phyloP scores from a whole-genome alignment of 768 basidiomycete genomes.

The Mycena leptocephala region DNA sequence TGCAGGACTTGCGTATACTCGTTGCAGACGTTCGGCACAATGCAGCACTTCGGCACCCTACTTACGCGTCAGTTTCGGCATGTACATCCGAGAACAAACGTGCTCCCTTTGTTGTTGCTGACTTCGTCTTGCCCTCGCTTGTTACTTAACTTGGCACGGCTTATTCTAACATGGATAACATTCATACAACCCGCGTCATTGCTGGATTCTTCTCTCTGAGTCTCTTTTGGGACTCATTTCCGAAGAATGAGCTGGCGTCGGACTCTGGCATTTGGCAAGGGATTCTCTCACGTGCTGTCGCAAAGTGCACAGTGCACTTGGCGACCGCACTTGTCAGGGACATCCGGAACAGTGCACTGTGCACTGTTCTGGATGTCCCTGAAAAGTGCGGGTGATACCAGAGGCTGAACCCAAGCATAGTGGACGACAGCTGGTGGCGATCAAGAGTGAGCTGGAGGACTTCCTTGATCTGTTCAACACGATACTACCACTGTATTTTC shows the following conservation, averaged over 20 bases:
- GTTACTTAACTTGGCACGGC: neutral
- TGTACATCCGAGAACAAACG: no score
- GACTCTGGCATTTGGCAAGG: slow-evolving; percentile 1
- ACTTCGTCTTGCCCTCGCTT: neutral
- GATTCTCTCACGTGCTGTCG: slow-evolving; percentile 8
- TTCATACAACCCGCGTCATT: slow-evolving; percentile 2
- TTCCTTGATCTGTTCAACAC: neutral
- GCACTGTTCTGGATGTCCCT: neutral
- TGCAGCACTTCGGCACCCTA: no score
- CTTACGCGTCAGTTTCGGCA: no score
- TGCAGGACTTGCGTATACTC: no score
- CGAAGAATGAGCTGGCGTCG: neutral
- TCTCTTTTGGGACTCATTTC: slow-evolving; percentile 1
- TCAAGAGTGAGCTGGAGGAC: slow-evolving; percentile 10
- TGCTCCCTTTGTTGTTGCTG: no score
- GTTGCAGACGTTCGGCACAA: no score
- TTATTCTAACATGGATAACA: neutral
- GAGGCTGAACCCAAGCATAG: neutral
- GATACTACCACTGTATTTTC: neutral
- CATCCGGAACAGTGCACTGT: no score
- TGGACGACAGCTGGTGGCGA: slow-evolving; percentile 5
- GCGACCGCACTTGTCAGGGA: no score
- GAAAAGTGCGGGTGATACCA: slow-evolving; percentile 3
- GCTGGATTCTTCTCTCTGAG: slow-evolving; percentile 5
- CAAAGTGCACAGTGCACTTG: slow-evolving; percentile 2